Evolutionary conservation across 2,329 filamentous ascomycete species (phyloP).

Genomic region (Penicillium sp.): DNA sequence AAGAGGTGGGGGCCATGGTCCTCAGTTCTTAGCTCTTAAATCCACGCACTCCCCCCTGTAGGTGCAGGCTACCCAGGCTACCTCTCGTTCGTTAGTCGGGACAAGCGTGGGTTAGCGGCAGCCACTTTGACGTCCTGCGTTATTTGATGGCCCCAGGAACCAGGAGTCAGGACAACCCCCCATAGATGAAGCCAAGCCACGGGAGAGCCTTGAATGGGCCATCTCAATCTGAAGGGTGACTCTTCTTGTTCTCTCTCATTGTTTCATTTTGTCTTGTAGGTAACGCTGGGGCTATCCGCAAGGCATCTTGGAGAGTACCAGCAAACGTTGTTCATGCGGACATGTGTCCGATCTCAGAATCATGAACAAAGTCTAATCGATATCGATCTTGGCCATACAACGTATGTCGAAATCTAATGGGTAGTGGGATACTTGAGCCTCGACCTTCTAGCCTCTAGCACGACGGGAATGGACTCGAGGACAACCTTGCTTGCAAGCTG

Average conservation of each 20-base stretch:
- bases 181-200: background rate
- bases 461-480: background rate
- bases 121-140: constrained; percentile 15
- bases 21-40: constrained; percentile 14
- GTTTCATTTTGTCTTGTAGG: background rate
- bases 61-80: constrained; percentile 8
- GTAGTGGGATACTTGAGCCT: background rate
- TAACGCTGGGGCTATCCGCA: background rate
- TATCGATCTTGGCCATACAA: background rate
- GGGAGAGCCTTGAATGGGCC: background rate
- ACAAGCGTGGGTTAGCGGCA: constrained; percentile 1
- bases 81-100: constrained; percentile 7
- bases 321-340: background rate
- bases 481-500: background rate
- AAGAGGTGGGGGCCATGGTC: constrained; percentile 10
- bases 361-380: no score
- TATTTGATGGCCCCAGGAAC: background rate
- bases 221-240: background rate
- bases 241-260: background rate
- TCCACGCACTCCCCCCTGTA: constrained; percentile 24
- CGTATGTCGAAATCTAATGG: background rate
- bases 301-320: background rate
- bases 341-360: background rate
- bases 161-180: background rate
- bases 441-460: no score